These are phyloP conservation scores for Aspergillus terreus DNA, from an alignment of 2,329 filamentous ascomycete species.

Conservation along the genomic window DNA sequence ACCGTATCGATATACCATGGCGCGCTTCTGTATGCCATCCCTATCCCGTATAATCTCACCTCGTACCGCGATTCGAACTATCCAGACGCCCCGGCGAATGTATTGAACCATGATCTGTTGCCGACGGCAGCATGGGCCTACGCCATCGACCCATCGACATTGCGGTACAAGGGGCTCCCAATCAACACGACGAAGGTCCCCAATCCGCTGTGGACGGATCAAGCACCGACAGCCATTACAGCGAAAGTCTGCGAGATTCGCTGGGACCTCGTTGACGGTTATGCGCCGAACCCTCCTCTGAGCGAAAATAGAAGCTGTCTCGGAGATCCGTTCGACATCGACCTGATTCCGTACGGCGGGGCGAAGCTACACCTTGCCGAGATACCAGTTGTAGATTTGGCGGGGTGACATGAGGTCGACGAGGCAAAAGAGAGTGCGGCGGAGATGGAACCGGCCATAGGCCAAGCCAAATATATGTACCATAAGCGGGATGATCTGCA, in stretches of 20 bases:
- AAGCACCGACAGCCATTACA: conserved; percentile 35
- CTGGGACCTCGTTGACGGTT: conserved; percentile 33
- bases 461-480: not conserved
- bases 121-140: conserved; percentile 27
- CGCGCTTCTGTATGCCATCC: conserved; percentile 42
- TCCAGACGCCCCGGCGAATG: conserved; percentile 15
- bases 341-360: conserved; percentile 46
- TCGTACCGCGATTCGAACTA: not conserved
- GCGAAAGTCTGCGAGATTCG: conserved; percentile 34
- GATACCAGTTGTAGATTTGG: conserved; percentile 26
- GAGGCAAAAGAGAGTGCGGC: not conserved
- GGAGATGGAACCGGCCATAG: not conserved
- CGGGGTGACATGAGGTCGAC: not conserved
- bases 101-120: conserved; percentile 34
- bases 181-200: conserved; percentile 11
- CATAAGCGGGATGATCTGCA: not conserved
- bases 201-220: conserved; percentile 27
- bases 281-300: conserved; percentile 30
- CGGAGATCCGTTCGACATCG: conserved; percentile 31
- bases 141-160: conserved; percentile 30
- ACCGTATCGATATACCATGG: conserved; percentile 45
- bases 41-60: conserved; percentile 29
- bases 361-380: conserved; percentile 48
- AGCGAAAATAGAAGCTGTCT: conserved; percentile 20
- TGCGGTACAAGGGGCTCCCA: conserved; percentile 26